These are phyloP conservation scores for Camellia japonica DNA, from an alignment of 148 eudicot species.

Conservation along the genomic window DNA sequence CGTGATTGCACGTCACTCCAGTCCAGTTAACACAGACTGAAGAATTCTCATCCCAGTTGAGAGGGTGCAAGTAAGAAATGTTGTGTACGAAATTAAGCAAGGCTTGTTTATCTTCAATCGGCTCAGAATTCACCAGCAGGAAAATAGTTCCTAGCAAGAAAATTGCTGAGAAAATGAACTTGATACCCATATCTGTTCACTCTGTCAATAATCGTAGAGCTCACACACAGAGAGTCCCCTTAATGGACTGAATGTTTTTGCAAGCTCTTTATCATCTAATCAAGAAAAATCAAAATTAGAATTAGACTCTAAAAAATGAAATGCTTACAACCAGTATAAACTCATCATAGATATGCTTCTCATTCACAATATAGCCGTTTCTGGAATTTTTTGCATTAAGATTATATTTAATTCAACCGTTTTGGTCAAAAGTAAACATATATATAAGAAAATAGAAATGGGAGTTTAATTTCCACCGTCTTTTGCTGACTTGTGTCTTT, in stretches of 20 bases:
- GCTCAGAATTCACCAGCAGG: slow-evolving; percentile 35
- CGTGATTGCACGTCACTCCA: slow-evolving; percentile 46
- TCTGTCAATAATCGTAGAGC: neutral
- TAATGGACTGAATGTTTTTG: neutral
- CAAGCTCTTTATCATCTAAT: slow-evolving; percentile 8
- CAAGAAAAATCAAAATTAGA: neutral
- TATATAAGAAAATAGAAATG: neutral
- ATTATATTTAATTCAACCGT: neutral
- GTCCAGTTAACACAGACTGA: slow-evolving; percentile 45
- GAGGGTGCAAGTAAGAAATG: slow-evolving; percentile 22
- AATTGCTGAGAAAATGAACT: slow-evolving; percentile 38
- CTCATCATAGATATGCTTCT: neutral
- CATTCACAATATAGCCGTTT: neutral
- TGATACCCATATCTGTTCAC: slow-evolving; percentile 34
- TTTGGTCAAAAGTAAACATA: slow-evolving; percentile 6
- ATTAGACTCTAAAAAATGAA: neutral
- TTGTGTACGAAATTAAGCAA: slow-evolving; percentile 36
- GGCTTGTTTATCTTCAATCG: slow-evolving; percentile 50
- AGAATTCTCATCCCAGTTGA: slow-evolving; percentile 35
- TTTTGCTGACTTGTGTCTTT: slow-evolving; percentile 14
- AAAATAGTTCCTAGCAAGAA: slow-evolving; percentile 27
- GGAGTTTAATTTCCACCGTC: neutral
- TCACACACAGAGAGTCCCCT: neutral
- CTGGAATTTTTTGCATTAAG: neutral
- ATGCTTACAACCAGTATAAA: neutral